Conservation (phyloP, 441 rosid genomes). For the Hypseocharis bilobata region DNA sequence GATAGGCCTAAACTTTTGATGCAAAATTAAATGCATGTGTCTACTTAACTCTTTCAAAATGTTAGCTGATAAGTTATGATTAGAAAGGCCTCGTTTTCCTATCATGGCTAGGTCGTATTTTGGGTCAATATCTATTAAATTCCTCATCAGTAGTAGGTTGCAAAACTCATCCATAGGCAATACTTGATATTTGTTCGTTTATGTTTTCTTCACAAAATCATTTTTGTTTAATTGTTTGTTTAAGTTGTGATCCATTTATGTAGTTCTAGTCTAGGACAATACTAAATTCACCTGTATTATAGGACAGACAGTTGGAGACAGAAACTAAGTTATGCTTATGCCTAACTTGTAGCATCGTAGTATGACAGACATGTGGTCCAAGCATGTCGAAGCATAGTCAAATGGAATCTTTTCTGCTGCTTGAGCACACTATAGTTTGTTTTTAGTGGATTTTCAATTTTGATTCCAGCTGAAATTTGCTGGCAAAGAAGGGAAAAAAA, state of each 20-base stretch:
- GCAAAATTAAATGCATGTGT: not conserved
- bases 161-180: too few species aligned
- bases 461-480: too few species aligned
- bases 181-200: not conserved
- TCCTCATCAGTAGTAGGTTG: too few species aligned
- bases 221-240: not conserved
- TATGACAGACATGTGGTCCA: too few species aligned
- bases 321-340: not conserved
- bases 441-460: too few species aligned
- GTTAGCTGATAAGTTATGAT: too few species aligned
- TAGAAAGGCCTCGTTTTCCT: too few species aligned
- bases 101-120: too few species aligned
- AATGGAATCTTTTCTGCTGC: not conserved
- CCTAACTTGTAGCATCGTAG: not conserved
- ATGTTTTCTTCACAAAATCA: not conserved
- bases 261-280: not conserved
- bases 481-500: too few species aligned
- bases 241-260: not conserved
- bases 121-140: too few species aligned
- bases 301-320: not conserved
- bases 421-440: not conserved
- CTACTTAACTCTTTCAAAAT: not conserved
- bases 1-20: not conserved
- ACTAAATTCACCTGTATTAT: not conserved
- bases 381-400: too few species aligned